phyloP scores from a whole-genome alignment of 1,139 yeast genomes.

The Suhomyces bokatorum region DNA sequence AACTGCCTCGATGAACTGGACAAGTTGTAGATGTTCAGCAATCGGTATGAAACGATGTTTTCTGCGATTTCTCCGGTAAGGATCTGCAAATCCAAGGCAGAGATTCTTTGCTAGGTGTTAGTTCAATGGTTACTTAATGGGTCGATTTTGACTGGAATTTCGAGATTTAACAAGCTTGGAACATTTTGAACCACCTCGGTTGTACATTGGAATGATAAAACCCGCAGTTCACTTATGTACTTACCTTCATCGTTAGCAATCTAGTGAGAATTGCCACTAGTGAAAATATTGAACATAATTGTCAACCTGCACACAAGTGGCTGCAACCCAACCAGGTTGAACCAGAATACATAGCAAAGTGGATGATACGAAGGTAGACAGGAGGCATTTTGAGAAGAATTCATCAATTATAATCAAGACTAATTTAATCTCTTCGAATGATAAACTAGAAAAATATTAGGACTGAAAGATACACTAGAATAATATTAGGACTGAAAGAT shows the following conservation, averaged over 20 bases:
- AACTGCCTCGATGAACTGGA: conserved; percentile 73
- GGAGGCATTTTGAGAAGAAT: too few relatives aligned
- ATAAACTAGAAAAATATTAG: too few relatives aligned
- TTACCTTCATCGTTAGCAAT: conserved; percentile 2
- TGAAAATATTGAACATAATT: background rate
- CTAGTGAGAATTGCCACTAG: conserved; percentile 4
- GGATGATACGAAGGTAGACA: background rate
- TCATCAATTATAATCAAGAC: too few relatives aligned
- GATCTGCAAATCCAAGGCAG: conserved; percentile 78
- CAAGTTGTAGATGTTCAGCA: conserved; percentile 84
- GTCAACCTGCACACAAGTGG: conserved; percentile 3
- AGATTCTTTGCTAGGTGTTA: conserved; percentile 68
- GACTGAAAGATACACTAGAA: too few relatives aligned
- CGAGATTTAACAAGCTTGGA: background rate
- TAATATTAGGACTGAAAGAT: too few relatives aligned
- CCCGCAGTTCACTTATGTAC: background rate
- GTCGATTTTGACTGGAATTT: background rate
- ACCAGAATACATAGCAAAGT: background rate
- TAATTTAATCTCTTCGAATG: too few relatives aligned
- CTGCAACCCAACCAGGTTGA: background rate
- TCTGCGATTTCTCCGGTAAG: conserved; percentile 64
- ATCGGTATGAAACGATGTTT: conserved; percentile 61
- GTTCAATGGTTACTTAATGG: background rate
- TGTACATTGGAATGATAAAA: background rate
- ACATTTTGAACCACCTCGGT: too few relatives aligned